Evolutionary conservation across 345 rosid genomes (phyloP).

Genomic region (Corchorus capsularis): DNA sequence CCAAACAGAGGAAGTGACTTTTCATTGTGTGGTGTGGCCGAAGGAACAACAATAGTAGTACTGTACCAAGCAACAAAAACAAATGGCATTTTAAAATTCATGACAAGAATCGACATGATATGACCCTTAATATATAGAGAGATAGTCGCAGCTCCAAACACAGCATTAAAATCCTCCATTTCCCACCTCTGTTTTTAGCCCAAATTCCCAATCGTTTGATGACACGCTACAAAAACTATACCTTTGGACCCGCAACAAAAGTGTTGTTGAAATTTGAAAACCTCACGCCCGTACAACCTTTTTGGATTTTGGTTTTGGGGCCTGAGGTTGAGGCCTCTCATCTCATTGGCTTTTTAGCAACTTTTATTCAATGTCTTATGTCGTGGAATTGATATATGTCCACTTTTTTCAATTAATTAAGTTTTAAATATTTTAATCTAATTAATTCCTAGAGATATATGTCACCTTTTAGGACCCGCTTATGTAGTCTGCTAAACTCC

Average conservation of each 20-base stretch:
- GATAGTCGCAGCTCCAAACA: not conserved
- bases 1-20: not conserved
- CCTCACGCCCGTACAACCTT: not conserved
- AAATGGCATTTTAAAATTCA: not conserved
- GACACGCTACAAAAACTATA: not conserved
- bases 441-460: no score
- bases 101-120: slow-evolving; percentile 16
- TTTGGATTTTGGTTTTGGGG: not conserved
- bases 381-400: no score
- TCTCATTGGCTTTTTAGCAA: not conserved
- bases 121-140: not conserved
- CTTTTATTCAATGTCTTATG: not conserved
- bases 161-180: not conserved
- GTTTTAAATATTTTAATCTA: no score
- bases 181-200: not conserved
- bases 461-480: no score
- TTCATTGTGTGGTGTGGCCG: not conserved
- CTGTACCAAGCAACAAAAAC: not conserved
- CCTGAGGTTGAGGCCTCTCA: no score
- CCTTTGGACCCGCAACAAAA: not conserved
- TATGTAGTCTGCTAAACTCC: no score
- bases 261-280: not conserved
- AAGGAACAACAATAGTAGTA: not conserved
- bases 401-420: no score
- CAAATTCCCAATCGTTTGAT: not conserved